Evolutionary conservation across 495 filamentous ascomycete species (phyloP), one percentile per base, ranked within the genome.

Genomic region (Aspergillus avenaceus): DNA sequence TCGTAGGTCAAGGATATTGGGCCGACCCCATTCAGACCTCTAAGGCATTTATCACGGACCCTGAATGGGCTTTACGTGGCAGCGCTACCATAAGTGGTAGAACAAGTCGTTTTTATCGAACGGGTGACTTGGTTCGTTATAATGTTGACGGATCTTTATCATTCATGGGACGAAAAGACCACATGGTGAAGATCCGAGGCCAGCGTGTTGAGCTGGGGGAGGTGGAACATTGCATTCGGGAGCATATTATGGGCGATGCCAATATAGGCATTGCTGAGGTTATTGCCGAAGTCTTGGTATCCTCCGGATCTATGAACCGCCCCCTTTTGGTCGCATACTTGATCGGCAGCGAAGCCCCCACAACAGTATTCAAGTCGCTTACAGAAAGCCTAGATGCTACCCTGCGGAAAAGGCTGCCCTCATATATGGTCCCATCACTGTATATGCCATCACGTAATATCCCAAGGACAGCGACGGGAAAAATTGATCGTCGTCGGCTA

Each of bases 191-290:
- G 57, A 50, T 81, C 1, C 68, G 67, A 11, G 78, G 77, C 8
- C 75, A 80, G 50, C 63, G 77, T 8, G 64, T 82, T 26, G 78
- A 82, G 54, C 55, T 81, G 2, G 69, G 64, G 2, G 78, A 81
- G 29, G 36, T 56, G 26, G 54, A 56, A 25, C 14, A 31, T 49
- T 42, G 48, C 3, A 13, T 56, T 14, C 47, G 36, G 14, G 22
- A n/a, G 0, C 12, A 19, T 18, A 16, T 49, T 8, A 24, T 19
- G 1, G 22, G 24, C 2, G 38, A 37, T 1, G 23, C 16, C 1
- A 22, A 19, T 9, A n/a, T n/a, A n/a, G 26, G 26, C 26, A 28
- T 28, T 5, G 11, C 11, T 11, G 26, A 28, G 26, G 27, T 45
- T 3, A 44, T 50, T 50, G 52, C 37, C 0, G 52, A 50, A 12